Conservation (phyloP, 78 protist species). For the Salpingoeca rosetta region DNA sequence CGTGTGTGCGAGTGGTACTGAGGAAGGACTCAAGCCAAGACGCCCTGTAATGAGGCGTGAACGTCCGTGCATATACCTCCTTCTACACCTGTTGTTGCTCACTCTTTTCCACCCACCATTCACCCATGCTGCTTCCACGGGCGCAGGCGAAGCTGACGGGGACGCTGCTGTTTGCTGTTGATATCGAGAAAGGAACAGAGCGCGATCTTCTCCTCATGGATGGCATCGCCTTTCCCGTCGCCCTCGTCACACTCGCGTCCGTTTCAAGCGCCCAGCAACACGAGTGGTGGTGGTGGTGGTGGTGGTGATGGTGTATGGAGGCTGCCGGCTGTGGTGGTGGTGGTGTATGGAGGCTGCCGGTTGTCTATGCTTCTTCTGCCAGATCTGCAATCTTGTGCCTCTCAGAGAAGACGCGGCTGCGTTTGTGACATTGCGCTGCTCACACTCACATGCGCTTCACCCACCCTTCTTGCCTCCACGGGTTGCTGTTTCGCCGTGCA, state of each 20-base stretch:
- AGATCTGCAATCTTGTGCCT: no score
- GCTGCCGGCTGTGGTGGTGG: no score
- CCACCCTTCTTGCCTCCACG: not conserved
- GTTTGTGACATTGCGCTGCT: no score
- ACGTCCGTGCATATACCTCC: not conserved
- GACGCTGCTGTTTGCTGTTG: not conserved
- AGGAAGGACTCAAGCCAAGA: not conserved
- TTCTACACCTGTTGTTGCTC: not conserved
- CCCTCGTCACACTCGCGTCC: not conserved
- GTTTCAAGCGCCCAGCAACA: not conserved
- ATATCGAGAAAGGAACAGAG: not conserved
- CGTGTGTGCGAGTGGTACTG: not conserved
- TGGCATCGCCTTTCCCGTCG: conserved; percentile 11
- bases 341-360: no score
- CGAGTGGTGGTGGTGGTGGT: no score
- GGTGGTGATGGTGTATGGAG: no score
- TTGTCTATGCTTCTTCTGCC: no score
- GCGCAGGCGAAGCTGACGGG: not conserved
- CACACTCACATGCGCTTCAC: not conserved
- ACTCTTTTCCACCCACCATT: not conserved
- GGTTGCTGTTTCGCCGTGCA: not conserved
- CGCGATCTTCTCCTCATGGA: conserved; percentile 8
- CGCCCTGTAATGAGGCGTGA: not conserved
- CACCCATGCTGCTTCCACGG: not conserved
- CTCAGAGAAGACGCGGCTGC: no score